Conservation (phyloP, 176 grass and related monocot species). For the Microstegium vimineum region DNA sequence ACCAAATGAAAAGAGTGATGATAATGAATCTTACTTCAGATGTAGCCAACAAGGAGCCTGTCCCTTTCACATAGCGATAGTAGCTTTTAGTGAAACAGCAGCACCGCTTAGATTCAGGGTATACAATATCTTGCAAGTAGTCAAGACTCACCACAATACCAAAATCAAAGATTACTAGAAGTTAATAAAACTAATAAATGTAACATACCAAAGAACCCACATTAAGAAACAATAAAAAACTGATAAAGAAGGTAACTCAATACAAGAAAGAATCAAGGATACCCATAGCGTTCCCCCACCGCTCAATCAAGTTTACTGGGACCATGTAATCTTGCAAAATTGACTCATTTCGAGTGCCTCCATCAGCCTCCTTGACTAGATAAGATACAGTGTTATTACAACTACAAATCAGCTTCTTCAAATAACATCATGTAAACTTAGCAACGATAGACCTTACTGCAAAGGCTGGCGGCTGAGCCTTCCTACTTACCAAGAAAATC, state of each 20-base stretch:
- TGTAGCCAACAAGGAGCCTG: conserved; percentile 75
- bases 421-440: conserved; percentile 6
- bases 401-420: background rate
- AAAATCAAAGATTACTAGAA: background rate
- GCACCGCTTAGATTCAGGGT: conserved; percentile 73
- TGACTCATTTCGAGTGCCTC: conserved; percentile 15
- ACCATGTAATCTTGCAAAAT: conserved; percentile 49
- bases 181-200: background rate
- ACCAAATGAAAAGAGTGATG: conserved; percentile 5
- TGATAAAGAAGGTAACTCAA: background rate
- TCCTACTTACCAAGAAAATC: conserved; percentile 2
- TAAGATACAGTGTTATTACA: background rate
- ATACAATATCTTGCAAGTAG: conserved; percentile 75
- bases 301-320: conserved; percentile 77
- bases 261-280: conserved; percentile 42
- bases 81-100: conserved; percentile 99
- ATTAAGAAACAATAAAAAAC: background rate
- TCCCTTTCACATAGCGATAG: conserved; percentile 92
- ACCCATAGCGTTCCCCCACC: conserved; percentile 98
- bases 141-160: conserved; percentile 33
- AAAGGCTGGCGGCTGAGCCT: background rate
- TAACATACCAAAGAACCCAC: background rate
- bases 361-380: conserved; percentile 44
- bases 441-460: conserved; percentile 8
- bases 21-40: conserved; percentile 54